Evolutionary conservation across 2,329 filamentous ascomycete genomes (phyloP), one percentile per base, ranked within the genome.

Genomic region (Aspergillus jensenii): DNA sequence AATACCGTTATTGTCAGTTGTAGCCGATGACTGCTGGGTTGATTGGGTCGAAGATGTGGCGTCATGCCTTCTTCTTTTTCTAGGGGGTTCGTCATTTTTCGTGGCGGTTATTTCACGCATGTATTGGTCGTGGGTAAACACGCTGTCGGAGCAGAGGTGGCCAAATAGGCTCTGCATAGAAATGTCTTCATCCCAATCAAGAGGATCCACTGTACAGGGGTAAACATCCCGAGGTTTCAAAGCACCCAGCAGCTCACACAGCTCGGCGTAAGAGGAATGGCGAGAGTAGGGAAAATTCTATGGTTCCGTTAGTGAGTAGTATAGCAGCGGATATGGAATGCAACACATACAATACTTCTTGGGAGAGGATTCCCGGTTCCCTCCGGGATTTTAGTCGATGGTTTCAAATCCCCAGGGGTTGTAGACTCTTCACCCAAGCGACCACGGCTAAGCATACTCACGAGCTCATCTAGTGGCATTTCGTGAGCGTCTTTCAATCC

Each of bases 251-350:
- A 97, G 76, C 53, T 86, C 76, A 62, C 90, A 89, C 3, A 96
- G 82, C 70, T 97, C 93, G 0, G 80, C 78, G 59, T 95, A 93
- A 0, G 91, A 96, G 0, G 93, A 96, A 72, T 98, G 93, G 1
- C 93, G 84, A 0, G 93, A 93, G 68, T 93, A 97, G 0, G 93
- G 90, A 64, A 96, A 97, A 19, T 77, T 80, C 78, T 77, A 45
- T 35, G 14, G 4, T 11, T 40, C 66, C 47, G 68, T 63, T 40
- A 37, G 39, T 41, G 11, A 23, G 14, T 47, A 5, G n/a, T 31
- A 17, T 17, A 9, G 15, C 15, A 7, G 31, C 8, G 5, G 39
- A 39, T 4, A n/a, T 5, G 3, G 7, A 15, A 33, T 54, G n/a
- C 3, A 19, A 3, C 21, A 66, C 73, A 59, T 62, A 77, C 74